Percentiles rank a stretch among this genome's conserved stretches.
Conservation (phyloP, 805 yeast species). For the Spencermartinsiella europaea region DNA sequence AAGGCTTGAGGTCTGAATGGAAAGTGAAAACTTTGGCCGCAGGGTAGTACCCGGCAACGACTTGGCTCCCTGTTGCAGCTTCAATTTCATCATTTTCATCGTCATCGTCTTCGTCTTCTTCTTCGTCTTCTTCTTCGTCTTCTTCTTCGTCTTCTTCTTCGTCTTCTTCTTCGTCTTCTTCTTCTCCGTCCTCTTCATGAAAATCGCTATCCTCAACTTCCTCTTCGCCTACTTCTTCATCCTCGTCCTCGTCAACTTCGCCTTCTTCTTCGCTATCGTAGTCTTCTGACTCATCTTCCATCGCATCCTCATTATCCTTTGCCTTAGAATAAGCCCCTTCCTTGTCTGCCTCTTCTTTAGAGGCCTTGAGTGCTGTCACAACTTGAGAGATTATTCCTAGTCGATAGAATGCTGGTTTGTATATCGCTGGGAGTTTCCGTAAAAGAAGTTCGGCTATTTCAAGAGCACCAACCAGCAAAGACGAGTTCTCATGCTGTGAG, state of each 20-base stretch:
- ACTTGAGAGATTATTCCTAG: slow-evolving; percentile 68
- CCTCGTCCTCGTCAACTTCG: slow-evolving; percentile 29
- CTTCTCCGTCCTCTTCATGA: no score
- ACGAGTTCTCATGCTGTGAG: slow-evolving; percentile 26
- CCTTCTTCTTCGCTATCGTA: slow-evolving; percentile 27
- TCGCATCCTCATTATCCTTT: slow-evolving; percentile 17
- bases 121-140: slow-evolving; percentile 24
- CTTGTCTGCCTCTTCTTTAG: slow-evolving; percentile 21
- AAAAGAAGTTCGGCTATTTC: slow-evolving; percentile 44
- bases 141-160: slow-evolving; percentile 23
- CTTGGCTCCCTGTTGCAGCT: slow-evolving; percentile 5
- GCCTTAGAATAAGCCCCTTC: slow-evolving; percentile 7
- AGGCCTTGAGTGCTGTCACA: slow-evolving; percentile 14
- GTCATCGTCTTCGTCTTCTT: slow-evolving; percentile 23
- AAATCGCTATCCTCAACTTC: slow-evolving; percentile 23
- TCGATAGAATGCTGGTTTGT: slow-evolving; percentile 49
- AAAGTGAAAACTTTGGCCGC: slow-evolving; percentile 2
- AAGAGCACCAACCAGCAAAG: slow-evolving; percentile 48
- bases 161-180: slow-evolving; percentile 24
- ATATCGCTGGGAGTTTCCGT: slow-evolving; percentile 39
- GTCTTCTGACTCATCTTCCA: slow-evolving; percentile 26
- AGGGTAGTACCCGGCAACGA: background rate
- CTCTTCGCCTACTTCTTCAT: slow-evolving; percentile 29
- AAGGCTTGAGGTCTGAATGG: slow-evolving; percentile 9
- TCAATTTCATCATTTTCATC: slow-evolving; percentile 23